These are phyloP conservation scores for Nothophaeocryptopus gaeumannii DNA, from an alignment of 2,329 filamentous ascomycete species.

Conservation along the genomic window DNA sequence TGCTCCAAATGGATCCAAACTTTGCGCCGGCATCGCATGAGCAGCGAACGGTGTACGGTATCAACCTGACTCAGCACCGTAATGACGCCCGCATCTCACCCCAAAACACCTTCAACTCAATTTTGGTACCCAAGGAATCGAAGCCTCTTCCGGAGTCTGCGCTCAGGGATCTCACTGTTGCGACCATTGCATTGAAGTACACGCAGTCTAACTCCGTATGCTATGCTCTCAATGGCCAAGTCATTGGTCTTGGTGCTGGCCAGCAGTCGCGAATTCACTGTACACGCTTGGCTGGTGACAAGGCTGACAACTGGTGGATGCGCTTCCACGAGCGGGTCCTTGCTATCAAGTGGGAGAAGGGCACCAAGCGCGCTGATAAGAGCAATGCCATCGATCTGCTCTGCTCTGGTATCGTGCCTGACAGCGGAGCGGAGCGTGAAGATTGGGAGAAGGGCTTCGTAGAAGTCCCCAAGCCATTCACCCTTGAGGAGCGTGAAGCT, in stretches of 20 bases:
- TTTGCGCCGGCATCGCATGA: constrained; percentile 75
- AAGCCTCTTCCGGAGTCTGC: constrained; percentile 72
- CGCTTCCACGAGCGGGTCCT: constrained; percentile 91
- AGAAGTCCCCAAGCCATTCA: constrained; percentile 79
- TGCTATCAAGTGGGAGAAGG: constrained; percentile 92
- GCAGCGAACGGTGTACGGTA: constrained; percentile 82
- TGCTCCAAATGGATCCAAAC: constrained; percentile 87
- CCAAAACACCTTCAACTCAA: constrained; percentile 72
- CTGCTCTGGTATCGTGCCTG: constrained; percentile 84
- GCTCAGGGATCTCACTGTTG: constrained; percentile 84
- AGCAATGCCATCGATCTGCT: constrained; percentile 96
- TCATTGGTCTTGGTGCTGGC: constrained; percentile 89
- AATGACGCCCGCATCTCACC: constrained; percentile 88
- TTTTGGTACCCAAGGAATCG: constrained; percentile 82
- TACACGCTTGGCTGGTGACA: constrained; percentile 94
- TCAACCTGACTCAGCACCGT: constrained; percentile 83
- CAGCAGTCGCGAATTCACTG: constrained; percentile 99
- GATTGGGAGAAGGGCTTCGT: constrained; percentile 89
- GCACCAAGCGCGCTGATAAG: constrained; percentile 94
- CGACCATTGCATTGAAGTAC: constrained; percentile 96
- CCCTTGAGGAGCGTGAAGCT: constrained; percentile 74
- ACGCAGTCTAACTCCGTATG: constrained; percentile 99
- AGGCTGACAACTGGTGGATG: constrained; percentile 99
- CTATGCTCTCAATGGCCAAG: constrained; percentile 90
- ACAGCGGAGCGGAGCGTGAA: constrained; percentile 76